Base-by-base conservation (phyloP, 805 yeast species). In the Starmerella cellae region DNA sequence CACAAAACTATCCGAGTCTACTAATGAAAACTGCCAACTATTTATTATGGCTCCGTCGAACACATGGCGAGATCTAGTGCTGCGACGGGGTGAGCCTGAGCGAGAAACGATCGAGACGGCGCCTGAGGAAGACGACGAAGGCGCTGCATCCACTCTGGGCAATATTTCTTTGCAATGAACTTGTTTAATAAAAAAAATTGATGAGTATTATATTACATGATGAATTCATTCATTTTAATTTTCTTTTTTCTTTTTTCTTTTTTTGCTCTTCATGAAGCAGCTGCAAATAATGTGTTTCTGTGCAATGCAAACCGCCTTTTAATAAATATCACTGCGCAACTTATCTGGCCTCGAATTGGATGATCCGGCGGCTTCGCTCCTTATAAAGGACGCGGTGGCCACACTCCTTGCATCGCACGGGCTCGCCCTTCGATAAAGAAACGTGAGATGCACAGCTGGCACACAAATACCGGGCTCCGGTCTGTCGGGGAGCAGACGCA, bases 321-420 rank as follows among this genome's bases (percentile, higher is more conserved):
- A n/a, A n/a, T n/a, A n/a, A n/a, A n/a, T n/a, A n/a, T n/a, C n/a
- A n/a, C n/a, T n/a, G n/a, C n/a, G n/a, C n/a, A n/a, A n/a, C n/a
- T 61, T 58, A 79, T 60, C 87, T 74, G 24, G 88, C 87, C 62
- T 79, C 87, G 59, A 79, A 80, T 64, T 80, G 87, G 41, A 80
- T 69, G 94, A 88, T 83, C 69, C 97, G 77, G 71, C 87, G 82
- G 38, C 97, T 88, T 69, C 98, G 80, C 48, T 95, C 94, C 69
- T 91, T 91, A 69, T 88, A 83, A 49, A 91, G 69, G 47, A 91
- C 96, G 67, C 98, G 80, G 68, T 91, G 97, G 50, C 98, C 98
- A 66, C 98, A 91, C 55, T 87, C 94, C 66, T 85, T 87, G 68
- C 98, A 91, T 68, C 97, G 82, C 51, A 91, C 94, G 24, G 97